phyloP scores from a whole-genome alignment of 371 early-diverging fungal genomes.

The Haplosporangium sp. region DNA sequence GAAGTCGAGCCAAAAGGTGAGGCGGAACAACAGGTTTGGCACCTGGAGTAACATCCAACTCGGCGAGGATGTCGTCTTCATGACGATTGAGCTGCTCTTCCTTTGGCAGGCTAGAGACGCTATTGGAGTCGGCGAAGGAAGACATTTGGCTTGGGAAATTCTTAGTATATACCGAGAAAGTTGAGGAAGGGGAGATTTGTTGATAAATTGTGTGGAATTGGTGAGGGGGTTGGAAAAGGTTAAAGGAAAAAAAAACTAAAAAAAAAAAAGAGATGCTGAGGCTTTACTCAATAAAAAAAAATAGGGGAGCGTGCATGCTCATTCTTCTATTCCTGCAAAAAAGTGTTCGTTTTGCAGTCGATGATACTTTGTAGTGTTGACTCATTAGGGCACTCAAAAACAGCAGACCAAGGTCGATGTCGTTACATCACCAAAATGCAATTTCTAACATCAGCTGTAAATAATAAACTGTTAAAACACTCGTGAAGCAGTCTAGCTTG shows the following conservation, averaged over 20 bases:
- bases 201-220: background rate
- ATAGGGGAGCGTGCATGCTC: background rate
- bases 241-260: background rate
- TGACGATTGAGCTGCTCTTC: slow-evolving; percentile 17
- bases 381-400: no score
- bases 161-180: background rate
- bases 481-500: no score
- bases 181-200: background rate
- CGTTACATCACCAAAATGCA: no score
- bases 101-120: slow-evolving; percentile 13
- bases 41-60: slow-evolving; percentile 36
- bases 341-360: no score
- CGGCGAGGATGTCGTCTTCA: slow-evolving; percentile 29
- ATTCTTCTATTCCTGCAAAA: background rate
- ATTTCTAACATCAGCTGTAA: no score
- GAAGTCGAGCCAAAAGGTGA: slow-evolving; percentile 40
- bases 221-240: background rate
- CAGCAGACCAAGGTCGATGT: no score
- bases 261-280: no score
- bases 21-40: slow-evolving; percentile 43
- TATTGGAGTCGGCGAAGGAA: slow-evolving; percentile 1
- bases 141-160: slow-evolving; percentile 15
- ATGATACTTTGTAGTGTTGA: no score
- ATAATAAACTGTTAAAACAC: no score
- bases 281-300: background rate